Evolutionary conservation across 2,329 filamentous ascomycete species (phyloP).

Genomic region (Alternaria hordeiaustralica): DNA sequence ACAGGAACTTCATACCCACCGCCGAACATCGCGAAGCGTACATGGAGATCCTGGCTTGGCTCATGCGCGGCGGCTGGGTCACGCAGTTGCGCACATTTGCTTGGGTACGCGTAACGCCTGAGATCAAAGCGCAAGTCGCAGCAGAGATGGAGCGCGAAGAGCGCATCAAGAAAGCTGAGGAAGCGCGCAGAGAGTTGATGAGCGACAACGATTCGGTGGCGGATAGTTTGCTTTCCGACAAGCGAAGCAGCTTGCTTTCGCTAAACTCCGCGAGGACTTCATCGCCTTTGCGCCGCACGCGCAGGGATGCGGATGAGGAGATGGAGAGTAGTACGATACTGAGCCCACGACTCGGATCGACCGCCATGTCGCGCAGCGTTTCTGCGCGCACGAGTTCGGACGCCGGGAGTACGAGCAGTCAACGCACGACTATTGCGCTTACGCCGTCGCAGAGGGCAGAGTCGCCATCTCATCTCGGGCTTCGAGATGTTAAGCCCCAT

Average conservation of each 20-base stretch:
- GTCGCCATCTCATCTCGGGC: slow-evolving; percentile 28
- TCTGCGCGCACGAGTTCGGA: slow-evolving; percentile 40
- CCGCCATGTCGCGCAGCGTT: slow-evolving; percentile 31
- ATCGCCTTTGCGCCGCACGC: slow-evolving; percentile 38
- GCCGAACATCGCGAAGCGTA: slow-evolving; percentile 88
- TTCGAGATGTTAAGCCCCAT: slow-evolving; percentile 33
- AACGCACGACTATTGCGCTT: slow-evolving; percentile 43
- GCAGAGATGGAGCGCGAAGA: slow-evolving; percentile 65
- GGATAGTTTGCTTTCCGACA: slow-evolving; percentile 39
- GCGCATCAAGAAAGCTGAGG: slow-evolving; percentile 38
- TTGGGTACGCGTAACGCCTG: slow-evolving; percentile 82
- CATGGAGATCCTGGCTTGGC: slow-evolving; percentile 89
- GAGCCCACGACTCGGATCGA: slow-evolving; percentile 28
- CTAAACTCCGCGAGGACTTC: slow-evolving; percentile 31
- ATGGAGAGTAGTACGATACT: slow-evolving; percentile 40
- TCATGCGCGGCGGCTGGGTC: slow-evolving; percentile 91
- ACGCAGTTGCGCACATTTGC: slow-evolving; percentile 91
- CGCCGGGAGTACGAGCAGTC: slow-evolving; percentile 46
- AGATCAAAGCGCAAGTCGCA: slow-evolving; percentile 82
- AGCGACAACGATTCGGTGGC: slow-evolving; percentile 41
- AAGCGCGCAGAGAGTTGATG: slow-evolving; percentile 33
- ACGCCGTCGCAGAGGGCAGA: slow-evolving; percentile 27
- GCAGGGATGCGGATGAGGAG: slow-evolving; percentile 33
- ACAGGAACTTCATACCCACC: slow-evolving; percentile 82
- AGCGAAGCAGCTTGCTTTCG: slow-evolving; percentile 40